Percentiles rank a stretch among this genome's conserved stretches.
These are phyloP conservation scores for Zarea fungicola DNA, from an alignment of 2,329 filamentous ascomycete species.

Conservation along the genomic window DNA sequence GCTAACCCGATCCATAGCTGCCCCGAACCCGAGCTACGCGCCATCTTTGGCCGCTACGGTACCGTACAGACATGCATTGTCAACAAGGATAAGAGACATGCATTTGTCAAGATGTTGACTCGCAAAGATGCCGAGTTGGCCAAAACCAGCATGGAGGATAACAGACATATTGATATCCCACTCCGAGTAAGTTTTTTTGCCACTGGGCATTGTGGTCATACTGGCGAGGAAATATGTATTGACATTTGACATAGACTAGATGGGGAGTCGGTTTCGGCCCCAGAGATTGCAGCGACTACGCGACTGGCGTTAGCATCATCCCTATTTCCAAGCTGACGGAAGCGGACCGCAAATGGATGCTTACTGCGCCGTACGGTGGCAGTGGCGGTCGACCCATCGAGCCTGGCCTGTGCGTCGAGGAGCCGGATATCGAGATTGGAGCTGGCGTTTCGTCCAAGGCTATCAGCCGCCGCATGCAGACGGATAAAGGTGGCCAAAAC, in stretches of 20 bases:
- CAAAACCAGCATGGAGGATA: slow-evolving; percentile 81
- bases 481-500: slow-evolving; percentile 59
- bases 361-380: slow-evolving; percentile 88
- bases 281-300: slow-evolving; percentile 94
- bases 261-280: slow-evolving; percentile 98
- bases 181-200: slow-evolving; percentile 54
- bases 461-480: slow-evolving; percentile 64
- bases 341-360: slow-evolving; percentile 94
- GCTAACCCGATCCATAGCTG: slow-evolving; percentile 44
- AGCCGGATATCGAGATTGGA: slow-evolving; percentile 97
- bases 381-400: slow-evolving; percentile 80
- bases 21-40: slow-evolving; percentile 75
- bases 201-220: too few relatives aligned
- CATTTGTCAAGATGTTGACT: slow-evolving; percentile 97
- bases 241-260: slow-evolving; percentile 58
- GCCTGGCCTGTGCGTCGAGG: slow-evolving; percentile 82
- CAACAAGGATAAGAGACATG: slow-evolving; percentile 95
- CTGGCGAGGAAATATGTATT: slow-evolving; percentile 16
- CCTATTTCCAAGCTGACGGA: slow-evolving; percentile 91
- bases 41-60: slow-evolving; percentile 76
- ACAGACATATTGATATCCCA: slow-evolving; percentile 65
- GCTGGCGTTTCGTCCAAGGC: slow-evolving; percentile 95
- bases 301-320: slow-evolving; percentile 85
- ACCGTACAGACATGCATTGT: slow-evolving; percentile 96
- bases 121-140: slow-evolving; percentile 78